Evolutionary conservation across 2,329 filamentous ascomycete genomes (phyloP).

Genomic region (Pseudohalonectria lignicola): DNA sequence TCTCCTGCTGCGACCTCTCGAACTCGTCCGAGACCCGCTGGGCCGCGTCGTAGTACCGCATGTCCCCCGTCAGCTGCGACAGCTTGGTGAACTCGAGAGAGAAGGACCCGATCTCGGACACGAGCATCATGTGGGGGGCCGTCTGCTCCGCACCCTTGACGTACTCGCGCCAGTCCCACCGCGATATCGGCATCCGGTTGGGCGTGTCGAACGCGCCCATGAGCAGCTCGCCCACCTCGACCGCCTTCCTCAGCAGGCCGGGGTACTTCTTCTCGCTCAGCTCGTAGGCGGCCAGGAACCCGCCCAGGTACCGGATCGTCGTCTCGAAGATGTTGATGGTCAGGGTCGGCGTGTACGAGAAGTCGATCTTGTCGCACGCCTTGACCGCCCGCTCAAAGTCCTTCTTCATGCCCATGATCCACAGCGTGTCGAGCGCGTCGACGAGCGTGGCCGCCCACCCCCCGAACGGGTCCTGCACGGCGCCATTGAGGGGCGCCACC

Average conservation of each 20-base stretch:
- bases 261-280: constrained; percentile 30
- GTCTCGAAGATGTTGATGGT: constrained; percentile 26
- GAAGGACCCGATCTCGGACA: constrained; percentile 46
- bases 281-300: constrained; percentile 17
- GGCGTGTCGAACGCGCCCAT: constrained; percentile 59
- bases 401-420: constrained; percentile 43
- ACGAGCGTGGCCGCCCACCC: constrained; percentile 47
- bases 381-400: constrained; percentile 40
- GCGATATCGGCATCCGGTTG: constrained; percentile 52
- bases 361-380: constrained; percentile 33
- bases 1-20: constrained; percentile 39
- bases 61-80: constrained; percentile 50
- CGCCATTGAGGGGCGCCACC: constrained; percentile 43
- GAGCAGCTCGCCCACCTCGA: constrained; percentile 52
- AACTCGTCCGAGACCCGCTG: constrained; percentile 46
- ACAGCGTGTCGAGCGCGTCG: constrained; percentile 39
- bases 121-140: constrained; percentile 23
- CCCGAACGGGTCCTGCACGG: constrained; percentile 44
- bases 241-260: constrained; percentile 48
- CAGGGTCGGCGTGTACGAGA: constrained; percentile 24
- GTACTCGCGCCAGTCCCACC: constrained; percentile 45
- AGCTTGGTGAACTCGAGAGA: constrained; percentile 52
- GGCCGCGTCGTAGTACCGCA: constrained; percentile 50
- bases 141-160: constrained; percentile 30
- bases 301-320: constrained; percentile 19